Evolutionary conservation across 2,329 filamentous ascomycete species (phyloP), one percentile per base, ranked within the genome.

Genomic region (Dryadomyces quercus-mongolicae): DNA sequence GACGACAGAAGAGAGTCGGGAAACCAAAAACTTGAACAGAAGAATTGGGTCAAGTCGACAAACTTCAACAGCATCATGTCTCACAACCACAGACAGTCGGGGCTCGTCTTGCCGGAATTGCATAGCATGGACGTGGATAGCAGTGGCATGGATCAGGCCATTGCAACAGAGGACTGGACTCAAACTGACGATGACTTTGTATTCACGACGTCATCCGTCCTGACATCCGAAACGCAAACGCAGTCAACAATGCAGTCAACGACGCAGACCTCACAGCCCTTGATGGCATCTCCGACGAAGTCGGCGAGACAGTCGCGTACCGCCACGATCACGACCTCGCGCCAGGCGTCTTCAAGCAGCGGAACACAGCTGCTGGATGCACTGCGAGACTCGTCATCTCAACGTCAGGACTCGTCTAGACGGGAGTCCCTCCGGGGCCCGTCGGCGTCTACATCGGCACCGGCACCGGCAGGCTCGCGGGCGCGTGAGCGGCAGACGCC

Each of bases 41-140:
- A 31, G 25, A 31, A 31, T 31, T 31, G 25, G 25, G 25, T 8
- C 25, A 31, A 31, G 25, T 8, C 25, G 25, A 31, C 8, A 31
- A 31, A 31, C 25, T 31, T 31, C 25, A 31, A 31, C 25, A 4
- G 8, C 25, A 31, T 4, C 25, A 40, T 40, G 36, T 40, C 36
- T 9, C 42, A n/a, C 16, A 42, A 42, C 16, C 3, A 42, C 38
- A 4, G 38, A 42, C 38, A 42, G 16, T 12, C 16, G 4, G 25
- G 25, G 25, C 25, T 31, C 25, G 25, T 13, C 8, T 40, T 16
- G 36, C 36, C 36, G 36, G 36, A 47, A 16, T 5, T 20, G n/a
- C 25, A 25, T 34, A 38, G 31, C 47, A 58, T 59, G 55, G 57
- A 59, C 48, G 44, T 57, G 21, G 55, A 55, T 40, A 54, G 20